Evolutionary conservation across 1,139 yeast species (phyloP).

Genomic region (Magnusiomyces tetraspermus): DNA sequence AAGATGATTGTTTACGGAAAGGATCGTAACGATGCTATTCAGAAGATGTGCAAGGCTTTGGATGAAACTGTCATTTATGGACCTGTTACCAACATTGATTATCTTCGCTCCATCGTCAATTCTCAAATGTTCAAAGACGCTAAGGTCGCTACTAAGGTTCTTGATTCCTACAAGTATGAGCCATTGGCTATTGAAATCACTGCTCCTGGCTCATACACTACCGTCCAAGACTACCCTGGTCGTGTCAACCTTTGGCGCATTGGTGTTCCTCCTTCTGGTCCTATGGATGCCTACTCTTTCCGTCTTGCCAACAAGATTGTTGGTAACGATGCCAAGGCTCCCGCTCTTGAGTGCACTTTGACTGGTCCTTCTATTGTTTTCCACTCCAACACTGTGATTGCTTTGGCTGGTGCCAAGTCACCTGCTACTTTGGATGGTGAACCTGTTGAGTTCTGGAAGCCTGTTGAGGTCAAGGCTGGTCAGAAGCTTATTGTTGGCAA

Average conservation of each 20-base stretch:
- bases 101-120: constrained; percentile 73
- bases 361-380: constrained; percentile 77
- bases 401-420: constrained; percentile 78
- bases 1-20: constrained; percentile 91
- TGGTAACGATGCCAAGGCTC: constrained; percentile 71
- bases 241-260: constrained; percentile 77
- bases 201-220: constrained; percentile 86
- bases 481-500: constrained; percentile 76
- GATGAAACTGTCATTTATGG: constrained; percentile 83
- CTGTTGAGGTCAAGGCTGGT: constrained; percentile 61
- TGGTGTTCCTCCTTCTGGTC: constrained; percentile 98
- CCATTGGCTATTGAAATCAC: constrained; percentile 80
- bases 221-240: constrained; percentile 95
- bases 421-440: constrained; percentile 57
- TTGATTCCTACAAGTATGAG: constrained; percentile 70
- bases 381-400: constrained; percentile 68
- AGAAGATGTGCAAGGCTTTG: constrained; percentile 67
- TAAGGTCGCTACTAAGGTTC: constrained; percentile 73
- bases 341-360: constrained; percentile 84
- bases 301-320: constrained; percentile 83
- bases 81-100: constrained; percentile 81
- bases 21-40: constrained; percentile 75
- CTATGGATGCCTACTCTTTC: constrained; percentile 91
- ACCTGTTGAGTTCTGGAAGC: constrained; percentile 55
- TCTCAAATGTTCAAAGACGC: constrained; percentile 79